Evolutionary conservation across 2,329 filamentous ascomycete species (phyloP).

Genomic region (Colletotrichum camelliae): DNA sequence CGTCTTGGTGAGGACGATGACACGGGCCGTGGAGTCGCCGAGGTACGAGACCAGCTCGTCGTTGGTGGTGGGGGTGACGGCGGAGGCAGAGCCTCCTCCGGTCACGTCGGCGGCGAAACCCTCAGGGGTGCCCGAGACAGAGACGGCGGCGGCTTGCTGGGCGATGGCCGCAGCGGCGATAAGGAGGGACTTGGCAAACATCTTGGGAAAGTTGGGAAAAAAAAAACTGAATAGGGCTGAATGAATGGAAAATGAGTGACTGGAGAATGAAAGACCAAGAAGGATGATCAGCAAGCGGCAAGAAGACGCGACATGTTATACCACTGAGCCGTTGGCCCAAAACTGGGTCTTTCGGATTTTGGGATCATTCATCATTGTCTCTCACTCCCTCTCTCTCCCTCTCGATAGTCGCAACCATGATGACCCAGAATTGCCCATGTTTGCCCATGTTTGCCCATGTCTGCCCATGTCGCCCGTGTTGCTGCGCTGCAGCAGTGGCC

Average conservation of each 20-base stretch:
- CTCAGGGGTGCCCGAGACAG: constrained; percentile 43
- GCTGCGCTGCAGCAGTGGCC: not conserved
- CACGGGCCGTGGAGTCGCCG: constrained; percentile 54
- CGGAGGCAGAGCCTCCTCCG: constrained; percentile 60
- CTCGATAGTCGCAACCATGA: not conserved
- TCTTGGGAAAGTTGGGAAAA: not conserved
- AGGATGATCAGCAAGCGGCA: not conserved
- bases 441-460: not conserved
- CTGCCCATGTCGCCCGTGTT: not conserved
- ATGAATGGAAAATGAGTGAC: constrained; percentile 7
- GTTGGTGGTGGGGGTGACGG: constrained; percentile 59
- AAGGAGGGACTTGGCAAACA: constrained; percentile 18
- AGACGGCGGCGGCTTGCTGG: constrained; percentile 16
- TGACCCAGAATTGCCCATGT: not conserved
- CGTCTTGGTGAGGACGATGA: constrained; percentile 63
- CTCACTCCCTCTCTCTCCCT: not conserved
- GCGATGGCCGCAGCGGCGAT: constrained; percentile 14
- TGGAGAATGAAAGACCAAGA: not conserved
- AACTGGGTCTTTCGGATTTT: not conserved
- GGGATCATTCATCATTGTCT: not conserved
- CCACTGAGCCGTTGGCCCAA: not conserved
- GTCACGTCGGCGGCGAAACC: constrained; percentile 58
- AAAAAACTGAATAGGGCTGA: not conserved
- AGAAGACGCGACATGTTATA: not conserved
- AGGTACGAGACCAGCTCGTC: constrained; percentile 66